Evolutionary conservation across 805 yeast genomes (phyloP).

Genomic region (Cyberlindnera maritima): DNA sequence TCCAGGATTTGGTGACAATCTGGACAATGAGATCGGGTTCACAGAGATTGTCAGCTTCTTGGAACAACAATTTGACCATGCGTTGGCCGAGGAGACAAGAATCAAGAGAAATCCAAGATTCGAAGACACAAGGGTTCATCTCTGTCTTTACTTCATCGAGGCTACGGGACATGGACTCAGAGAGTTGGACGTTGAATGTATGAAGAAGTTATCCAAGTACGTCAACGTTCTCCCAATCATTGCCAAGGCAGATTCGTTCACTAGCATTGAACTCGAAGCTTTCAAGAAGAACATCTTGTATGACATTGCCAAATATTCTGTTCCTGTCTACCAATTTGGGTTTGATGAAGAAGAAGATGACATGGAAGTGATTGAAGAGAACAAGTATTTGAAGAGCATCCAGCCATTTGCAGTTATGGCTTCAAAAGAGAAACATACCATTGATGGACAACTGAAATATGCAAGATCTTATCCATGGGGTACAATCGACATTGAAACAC

Average conservation of each 20-base stretch:
- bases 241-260: conserved; percentile 70
- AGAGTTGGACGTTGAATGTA: conserved; percentile 68
- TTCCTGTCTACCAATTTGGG: conserved; percentile 72
- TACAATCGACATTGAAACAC: conserved; percentile 45
- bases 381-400: conserved; percentile 52
- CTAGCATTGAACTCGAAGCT: conserved; percentile 50
- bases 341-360: conserved; percentile 74
- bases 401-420: conserved; percentile 78
- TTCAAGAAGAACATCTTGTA: conserved; percentile 59
- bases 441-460: conserved; percentile 49
- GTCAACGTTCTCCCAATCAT: conserved; percentile 74
- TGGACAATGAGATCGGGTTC: conserved; percentile 66
- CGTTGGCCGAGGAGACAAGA: conserved; percentile 82
- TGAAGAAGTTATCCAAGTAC: conserved; percentile 68
- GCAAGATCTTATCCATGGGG: conserved; percentile 83
- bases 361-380: conserved; percentile 66
- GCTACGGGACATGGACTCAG: conserved; percentile 78
- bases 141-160: conserved; percentile 66
- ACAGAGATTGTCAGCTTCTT: conserved; percentile 62
- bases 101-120: conserved; percentile 83
- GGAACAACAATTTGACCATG: conserved; percentile 75
- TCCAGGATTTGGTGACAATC: conserved; percentile 73
- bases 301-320: conserved; percentile 66
- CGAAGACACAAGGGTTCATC: conserved; percentile 75
- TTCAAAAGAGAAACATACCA: conserved; percentile 54